Evolutionary conservation across 202 grass and related monocot genomes (phyloP).

Genomic region (Setaria italica): DNA sequence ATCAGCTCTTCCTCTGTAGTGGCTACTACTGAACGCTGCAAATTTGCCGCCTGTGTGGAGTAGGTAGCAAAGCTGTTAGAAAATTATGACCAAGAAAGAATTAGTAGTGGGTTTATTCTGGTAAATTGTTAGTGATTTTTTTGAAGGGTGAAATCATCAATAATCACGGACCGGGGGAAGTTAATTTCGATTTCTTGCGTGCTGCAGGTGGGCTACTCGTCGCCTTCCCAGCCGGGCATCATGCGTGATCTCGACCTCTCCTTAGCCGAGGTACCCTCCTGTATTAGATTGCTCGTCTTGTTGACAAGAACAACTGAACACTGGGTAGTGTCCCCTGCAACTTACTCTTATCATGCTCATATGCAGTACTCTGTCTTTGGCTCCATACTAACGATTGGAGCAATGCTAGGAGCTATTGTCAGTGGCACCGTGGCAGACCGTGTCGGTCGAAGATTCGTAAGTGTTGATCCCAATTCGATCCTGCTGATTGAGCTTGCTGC

Average conservation of each 20-base stretch:
- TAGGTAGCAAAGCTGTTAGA: background rate
- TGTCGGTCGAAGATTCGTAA: constrained; percentile 75
- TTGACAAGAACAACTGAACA: background rate
- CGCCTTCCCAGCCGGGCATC: constrained; percentile 76
- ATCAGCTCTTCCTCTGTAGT: background rate
- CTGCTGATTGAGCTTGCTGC: background rate
- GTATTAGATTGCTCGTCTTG: background rate
- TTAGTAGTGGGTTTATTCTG: background rate
- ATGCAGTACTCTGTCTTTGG: constrained; percentile 86
- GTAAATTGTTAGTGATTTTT: too few species aligned
- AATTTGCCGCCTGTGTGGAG: background rate
- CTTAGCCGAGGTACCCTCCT: constrained; percentile 64
- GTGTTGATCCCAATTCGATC: background rate
- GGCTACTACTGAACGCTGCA: too few species aligned
- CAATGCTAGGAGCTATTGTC: constrained; percentile 81
- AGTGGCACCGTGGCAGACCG: constrained; percentile 67
- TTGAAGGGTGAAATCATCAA: background rate
- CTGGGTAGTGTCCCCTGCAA: background rate
- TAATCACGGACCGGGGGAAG: background rate
- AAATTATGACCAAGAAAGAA: background rate
- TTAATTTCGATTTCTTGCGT: background rate
- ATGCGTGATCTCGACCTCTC: constrained; percentile 80
- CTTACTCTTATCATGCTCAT: constrained; percentile 5
- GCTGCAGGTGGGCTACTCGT: constrained; percentile 87
- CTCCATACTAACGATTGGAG: constrained; percentile 89